phyloP scores from a whole-genome alignment of 2,329 filamentous ascomycete genomes.

The Botrytis fragariae region DNA sequence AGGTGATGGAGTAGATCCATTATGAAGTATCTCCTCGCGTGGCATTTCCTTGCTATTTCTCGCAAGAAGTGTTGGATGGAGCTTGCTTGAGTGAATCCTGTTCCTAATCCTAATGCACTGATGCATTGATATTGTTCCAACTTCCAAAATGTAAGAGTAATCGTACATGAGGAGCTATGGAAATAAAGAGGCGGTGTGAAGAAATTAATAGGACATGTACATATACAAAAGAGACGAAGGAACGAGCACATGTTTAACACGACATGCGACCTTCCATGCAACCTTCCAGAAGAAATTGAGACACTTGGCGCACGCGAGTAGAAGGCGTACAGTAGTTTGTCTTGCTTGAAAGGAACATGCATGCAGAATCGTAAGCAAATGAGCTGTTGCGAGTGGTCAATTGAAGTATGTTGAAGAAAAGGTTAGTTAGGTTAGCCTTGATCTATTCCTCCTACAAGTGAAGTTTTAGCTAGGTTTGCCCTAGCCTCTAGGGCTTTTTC shows the following conservation, averaged over 20 bases:
- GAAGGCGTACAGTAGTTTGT: background rate
- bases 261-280: conserved; percentile 14
- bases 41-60: background rate
- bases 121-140: background rate
- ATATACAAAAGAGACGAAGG: background rate
- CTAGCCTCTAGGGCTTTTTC: background rate
- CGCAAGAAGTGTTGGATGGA: background rate
- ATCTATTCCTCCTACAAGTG: background rate
- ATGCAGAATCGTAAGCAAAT: background rate
- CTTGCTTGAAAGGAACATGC: conserved; percentile 6
- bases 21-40: background rate
- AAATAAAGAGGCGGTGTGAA: conserved; percentile 10
- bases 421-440: background rate
- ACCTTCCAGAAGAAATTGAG: conserved; percentile 13
- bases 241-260: conserved; percentile 13
- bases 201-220: background rate
- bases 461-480: background rate
- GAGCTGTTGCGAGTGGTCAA: background rate
- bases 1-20: conserved; percentile 1
- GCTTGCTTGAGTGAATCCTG: background rate
- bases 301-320: background rate
- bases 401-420: background rate
- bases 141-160: background rate
- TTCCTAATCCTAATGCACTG: background rate
- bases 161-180: background rate